Evolutionary conservation across 164 flowering plant genomes (phyloP), one percentile per base, ranked within the genome.

Genomic region (Aristolochia fimbriata): DNA sequence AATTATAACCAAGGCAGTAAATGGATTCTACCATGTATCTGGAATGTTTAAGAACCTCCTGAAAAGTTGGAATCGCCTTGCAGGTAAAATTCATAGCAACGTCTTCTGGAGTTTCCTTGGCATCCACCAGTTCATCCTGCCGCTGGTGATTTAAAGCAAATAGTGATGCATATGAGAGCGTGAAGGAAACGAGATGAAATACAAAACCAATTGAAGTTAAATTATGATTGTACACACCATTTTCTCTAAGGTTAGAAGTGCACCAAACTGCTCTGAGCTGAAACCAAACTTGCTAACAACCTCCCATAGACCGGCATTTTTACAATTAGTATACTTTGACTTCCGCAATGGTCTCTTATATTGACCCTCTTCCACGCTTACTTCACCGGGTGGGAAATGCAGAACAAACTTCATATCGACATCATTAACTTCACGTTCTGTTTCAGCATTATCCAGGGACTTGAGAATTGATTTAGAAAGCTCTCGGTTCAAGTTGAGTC

Each of bases 381-480:
- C 81, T 70, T 91, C 99, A 51, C 96, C 96, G 0, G 95, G 81
- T 12, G 97, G 97, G 62, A 94, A 94, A 73, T 94, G 96, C 77
- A 94, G 70, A 63, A 82, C 88, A 63, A 94, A 91, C 69, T 93
- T 91, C 1, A 77, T 66, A 67, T 91, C 99, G 37, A 91, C 96
- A 76, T 94, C 99, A 79, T 86, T 93, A 65, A 94, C 88, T 72
- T 90, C 99, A 65, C 87, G 80, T 67, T 91, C 96, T 50, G 95
- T 75, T 65, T 86, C 96, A 51, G 99, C 96, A 19, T 61, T 73
- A 71, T 78, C 71, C 31, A 94, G 84, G 2, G 89, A 77, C 47
- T 71, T 74, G 1, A 66, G 62, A 65, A 91, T 79, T 14, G 97
- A 88, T 24, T 81, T 80, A 70, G 81, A 87, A 50, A 94, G 78